Evolutionary conservation across 306 rosid genomes (phyloP), one percentile per base, ranked within the genome.

Genomic region (Clitoria ternatea): DNA sequence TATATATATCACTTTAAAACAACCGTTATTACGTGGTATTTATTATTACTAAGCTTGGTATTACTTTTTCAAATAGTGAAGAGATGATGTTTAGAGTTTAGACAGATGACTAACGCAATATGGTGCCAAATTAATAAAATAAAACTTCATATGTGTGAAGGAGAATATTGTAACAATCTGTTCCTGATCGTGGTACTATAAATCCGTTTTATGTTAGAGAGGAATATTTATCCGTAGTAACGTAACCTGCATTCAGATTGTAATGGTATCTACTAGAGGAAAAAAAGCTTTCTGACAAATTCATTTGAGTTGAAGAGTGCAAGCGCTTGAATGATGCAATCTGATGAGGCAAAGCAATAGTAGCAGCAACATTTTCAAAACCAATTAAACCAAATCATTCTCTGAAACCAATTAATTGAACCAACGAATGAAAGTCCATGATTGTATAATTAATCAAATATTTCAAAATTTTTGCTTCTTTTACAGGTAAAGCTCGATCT

Each of bases 241-340:
- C 15, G 20, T 26, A 5, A 37, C 5, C 43, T 37, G 10, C 43
- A 11, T 37, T 37, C 27, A 33, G 44, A 59, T 59, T 59, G 18
- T 60, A 29, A 30, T 30, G 43, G 32, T 57, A 60, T 35, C 66
- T 19, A 60, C 19, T 35, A 60, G 11, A 35, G 66, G 66, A 23
- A 60, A 60, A 60, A 35, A 33, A 19, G 15, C 1, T 18, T 33
- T 35, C 29, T 33, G 66, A 60, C 66, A 60, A 35, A 48, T 67
- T 67, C 61, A 49, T 49, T 20, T 7, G 48, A 30, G 33, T 0
- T 4, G 13, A 29, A 10, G 47, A 14, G 45, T 35, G 14, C n/a
- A 40, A 65, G 54, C 17, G 2, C 70, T 44, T 43, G 9, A 43
- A 42, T 44, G 70, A 64, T 64, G 57, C 57, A 65, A 44, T 26